Conservation (phyloP, 2,329 filamentous ascomycete species). For the Penicillium sp. region DNA sequence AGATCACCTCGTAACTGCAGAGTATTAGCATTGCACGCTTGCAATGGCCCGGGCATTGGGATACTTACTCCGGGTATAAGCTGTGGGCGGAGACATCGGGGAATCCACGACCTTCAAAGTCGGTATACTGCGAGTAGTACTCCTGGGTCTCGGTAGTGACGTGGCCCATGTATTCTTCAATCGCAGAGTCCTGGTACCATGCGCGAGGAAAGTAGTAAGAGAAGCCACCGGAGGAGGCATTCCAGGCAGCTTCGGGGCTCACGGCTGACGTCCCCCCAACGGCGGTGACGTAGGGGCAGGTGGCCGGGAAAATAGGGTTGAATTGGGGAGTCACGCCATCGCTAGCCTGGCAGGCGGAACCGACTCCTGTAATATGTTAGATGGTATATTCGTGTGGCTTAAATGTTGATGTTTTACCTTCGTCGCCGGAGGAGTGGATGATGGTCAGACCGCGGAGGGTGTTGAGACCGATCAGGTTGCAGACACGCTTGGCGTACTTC, state of each 20-base stretch:
- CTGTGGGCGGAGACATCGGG: conserved; percentile 60
- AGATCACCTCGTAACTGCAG: conserved; percentile 14
- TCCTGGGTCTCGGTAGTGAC: conserved; percentile 35
- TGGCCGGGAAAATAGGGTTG: conserved; percentile 60
- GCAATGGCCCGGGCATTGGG: conserved; percentile 32
- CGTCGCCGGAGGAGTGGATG: conserved; percentile 59
- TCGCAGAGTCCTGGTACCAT: conserved; percentile 45
- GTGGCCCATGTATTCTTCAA: conserved; percentile 46
- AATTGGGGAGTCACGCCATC: conserved; percentile 56
- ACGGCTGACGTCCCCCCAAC: conserved; percentile 57
- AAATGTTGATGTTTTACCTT: conserved; percentile 15
- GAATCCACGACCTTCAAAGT: conserved; percentile 49
- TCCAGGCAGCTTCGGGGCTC: conserved; percentile 47
- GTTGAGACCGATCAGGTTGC: conserved; percentile 60
- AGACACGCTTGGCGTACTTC: conserved; percentile 59
- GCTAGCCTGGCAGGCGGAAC: conserved; percentile 54
- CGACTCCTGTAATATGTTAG: conserved; percentile 44
- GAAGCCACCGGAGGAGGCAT: conserved; percentile 48
- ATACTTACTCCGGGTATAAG: conserved; percentile 38
- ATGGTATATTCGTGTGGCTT: neutral
- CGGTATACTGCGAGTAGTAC: conserved; percentile 46
- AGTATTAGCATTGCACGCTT: conserved; percentile 16
- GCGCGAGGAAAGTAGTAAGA: conserved; percentile 50
- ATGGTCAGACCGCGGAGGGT: conserved; percentile 64
- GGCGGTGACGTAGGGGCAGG: conserved; percentile 64